Evolutionary conservation across 495 filamentous ascomycete genomes (phyloP).

Genomic region (Xylaria scruposa): DNA sequence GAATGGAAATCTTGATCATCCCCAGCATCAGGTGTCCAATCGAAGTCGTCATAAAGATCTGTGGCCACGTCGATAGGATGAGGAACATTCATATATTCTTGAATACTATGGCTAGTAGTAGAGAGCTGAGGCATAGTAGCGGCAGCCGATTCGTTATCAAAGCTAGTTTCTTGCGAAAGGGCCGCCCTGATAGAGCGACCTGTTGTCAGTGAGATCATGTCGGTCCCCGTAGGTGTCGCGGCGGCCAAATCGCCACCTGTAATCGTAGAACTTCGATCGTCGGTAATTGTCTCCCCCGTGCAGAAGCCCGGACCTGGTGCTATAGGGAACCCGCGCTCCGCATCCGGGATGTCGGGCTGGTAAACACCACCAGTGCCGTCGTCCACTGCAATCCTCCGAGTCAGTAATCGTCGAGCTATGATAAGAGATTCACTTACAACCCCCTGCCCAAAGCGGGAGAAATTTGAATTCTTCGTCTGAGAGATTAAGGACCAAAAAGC

Average conservation of each 20-base stretch:
- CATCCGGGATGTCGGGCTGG: slow-evolving; percentile 44
- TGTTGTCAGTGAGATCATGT: slow-evolving; percentile 30
- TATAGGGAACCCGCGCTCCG: slow-evolving; percentile 46
- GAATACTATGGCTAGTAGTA: not conserved
- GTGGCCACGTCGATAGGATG: not conserved
- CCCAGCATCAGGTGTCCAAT: slow-evolving; percentile 2
- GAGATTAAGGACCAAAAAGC: slow-evolving; percentile 43
- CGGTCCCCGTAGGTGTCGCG: slow-evolving; percentile 4
- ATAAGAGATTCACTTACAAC: slow-evolving; percentile 26
- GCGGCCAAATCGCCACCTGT: slow-evolving; percentile 20
- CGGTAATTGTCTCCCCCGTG: slow-evolving; percentile 47
- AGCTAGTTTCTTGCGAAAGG: slow-evolving; percentile 17
- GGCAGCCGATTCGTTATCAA: not conserved
- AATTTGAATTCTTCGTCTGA: slow-evolving; percentile 49
- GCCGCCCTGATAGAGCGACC: slow-evolving; percentile 31
- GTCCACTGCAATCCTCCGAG: slow-evolving; percentile 30
- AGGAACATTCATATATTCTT: not conserved
- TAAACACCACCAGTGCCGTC: slow-evolving; percentile 56
- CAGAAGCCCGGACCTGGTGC: slow-evolving; percentile 54
- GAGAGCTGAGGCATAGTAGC: not conserved
- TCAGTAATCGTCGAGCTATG: not conserved
- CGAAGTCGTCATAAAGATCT: not conserved
- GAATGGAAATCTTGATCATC: not conserved
- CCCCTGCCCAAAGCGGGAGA: slow-evolving; percentile 56
- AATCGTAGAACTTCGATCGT: slow-evolving; percentile 29